phyloP scores from a whole-genome alignment of 192 early-diverging fungal species.

The Entomortierella chlamydospora region DNA sequence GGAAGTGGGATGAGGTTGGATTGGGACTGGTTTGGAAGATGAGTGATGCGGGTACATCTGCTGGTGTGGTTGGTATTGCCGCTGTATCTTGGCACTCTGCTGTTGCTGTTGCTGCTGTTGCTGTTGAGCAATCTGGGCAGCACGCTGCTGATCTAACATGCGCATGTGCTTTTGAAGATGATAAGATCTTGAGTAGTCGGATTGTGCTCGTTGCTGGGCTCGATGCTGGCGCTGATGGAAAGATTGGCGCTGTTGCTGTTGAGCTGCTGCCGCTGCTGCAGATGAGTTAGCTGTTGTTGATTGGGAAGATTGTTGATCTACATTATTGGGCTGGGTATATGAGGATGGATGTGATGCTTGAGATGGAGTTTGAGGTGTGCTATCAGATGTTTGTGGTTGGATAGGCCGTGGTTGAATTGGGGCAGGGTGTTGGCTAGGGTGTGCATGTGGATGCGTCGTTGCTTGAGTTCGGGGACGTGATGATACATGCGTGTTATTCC shows the following conservation, averaged over 20 bases:
- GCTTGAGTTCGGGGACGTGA: neutral
- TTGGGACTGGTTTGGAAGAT: neutral
- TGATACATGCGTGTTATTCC: no score
- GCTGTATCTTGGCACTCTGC: slow-evolving; percentile 17
- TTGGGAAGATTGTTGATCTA: slow-evolving; percentile 4
- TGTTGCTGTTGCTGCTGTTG: slow-evolving; percentile 35
- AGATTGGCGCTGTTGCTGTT: slow-evolving; percentile 33
- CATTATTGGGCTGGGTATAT: neutral
- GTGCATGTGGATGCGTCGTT: neutral
- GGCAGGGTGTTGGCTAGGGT: neutral
- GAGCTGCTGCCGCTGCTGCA: neutral
- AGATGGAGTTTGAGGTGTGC: neutral
- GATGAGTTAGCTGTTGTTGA: neutral
- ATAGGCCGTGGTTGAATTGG: slow-evolving; percentile 21
- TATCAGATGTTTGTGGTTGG: neutral
- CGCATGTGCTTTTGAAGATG: slow-evolving; percentile 47
- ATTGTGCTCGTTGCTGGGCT: slow-evolving; percentile 41
- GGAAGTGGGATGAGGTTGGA: neutral
- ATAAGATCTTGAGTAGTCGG: slow-evolving; percentile 34
- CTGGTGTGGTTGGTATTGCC: slow-evolving; percentile 47
- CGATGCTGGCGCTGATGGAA: slow-evolving; percentile 33
- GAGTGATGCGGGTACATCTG: slow-evolving; percentile 29
- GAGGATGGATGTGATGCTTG: neutral
- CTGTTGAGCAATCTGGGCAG: slow-evolving; percentile 21
- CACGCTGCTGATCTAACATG: slow-evolving; percentile 42